A percentile compares a stretch with the other conserved stretches of the same genome.
These are phyloP conservation scores for Xylariaceae sp. DNA, from an alignment of 2,329 filamentous ascomycete species.

Conservation along the genomic window DNA sequence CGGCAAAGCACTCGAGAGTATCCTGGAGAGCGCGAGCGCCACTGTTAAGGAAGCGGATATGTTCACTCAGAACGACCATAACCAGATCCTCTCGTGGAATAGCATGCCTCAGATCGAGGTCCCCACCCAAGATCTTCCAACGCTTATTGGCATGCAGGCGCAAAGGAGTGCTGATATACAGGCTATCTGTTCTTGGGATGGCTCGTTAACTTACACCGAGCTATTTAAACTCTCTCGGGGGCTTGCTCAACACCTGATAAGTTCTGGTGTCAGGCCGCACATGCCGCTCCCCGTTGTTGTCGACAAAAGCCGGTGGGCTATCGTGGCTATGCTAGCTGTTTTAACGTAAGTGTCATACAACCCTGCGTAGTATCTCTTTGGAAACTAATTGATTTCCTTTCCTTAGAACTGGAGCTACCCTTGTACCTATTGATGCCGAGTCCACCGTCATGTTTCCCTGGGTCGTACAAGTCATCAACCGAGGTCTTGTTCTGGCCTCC, in stretches of 20 bases:
- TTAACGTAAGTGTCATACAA: slow-evolving; percentile 57
- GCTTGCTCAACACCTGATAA: slow-evolving; percentile 27
- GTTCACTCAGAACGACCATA: slow-evolving; percentile 53
- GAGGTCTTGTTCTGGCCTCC: slow-evolving; percentile 42
- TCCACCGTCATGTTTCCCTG: slow-evolving; percentile 39
- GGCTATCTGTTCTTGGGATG: slow-evolving; percentile 31
- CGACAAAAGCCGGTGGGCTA: slow-evolving; percentile 65
- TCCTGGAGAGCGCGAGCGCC: slow-evolving; percentile 40
- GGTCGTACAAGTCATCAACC: slow-evolving; percentile 41
- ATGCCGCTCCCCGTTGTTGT: slow-evolving; percentile 61
- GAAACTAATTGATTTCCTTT: slow-evolving; percentile 4
- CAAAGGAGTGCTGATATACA: slow-evolving; percentile 35
- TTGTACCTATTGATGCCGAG: slow-evolving; percentile 47
- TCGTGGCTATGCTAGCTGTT: slow-evolving; percentile 65
- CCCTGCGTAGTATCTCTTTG: slow-evolving; percentile 2
- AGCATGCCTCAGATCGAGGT: slow-evolving; percentile 40
- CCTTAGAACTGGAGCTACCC: slow-evolving; percentile 43
- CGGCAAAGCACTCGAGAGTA: slow-evolving; percentile 45
- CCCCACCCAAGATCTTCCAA: slow-evolving; percentile 41
- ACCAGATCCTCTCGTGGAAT: slow-evolving; percentile 52
- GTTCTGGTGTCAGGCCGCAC: slow-evolving; percentile 26
- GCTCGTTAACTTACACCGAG: slow-evolving; percentile 28
- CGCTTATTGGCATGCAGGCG: slow-evolving; percentile 41
- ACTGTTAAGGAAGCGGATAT: slow-evolving; percentile 46
- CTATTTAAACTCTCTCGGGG: slow-evolving; percentile 27